Percentiles rank a stretch among this genome's conserved stretches.
phyloP scores from a whole-genome alignment of 257 asterid species.

The Ophiorrhiza pumila region DNA sequence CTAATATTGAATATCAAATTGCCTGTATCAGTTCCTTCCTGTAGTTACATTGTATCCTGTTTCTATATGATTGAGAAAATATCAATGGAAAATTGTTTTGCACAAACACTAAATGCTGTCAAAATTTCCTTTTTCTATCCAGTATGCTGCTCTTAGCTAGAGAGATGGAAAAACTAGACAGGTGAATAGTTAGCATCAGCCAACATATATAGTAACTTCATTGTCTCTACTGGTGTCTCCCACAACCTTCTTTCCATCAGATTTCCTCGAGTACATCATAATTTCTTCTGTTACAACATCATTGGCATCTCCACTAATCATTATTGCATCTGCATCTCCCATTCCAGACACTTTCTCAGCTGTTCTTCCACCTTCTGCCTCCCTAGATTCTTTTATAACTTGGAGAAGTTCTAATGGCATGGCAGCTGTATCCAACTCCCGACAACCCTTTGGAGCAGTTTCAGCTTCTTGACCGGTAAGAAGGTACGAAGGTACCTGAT shows the following conservation, averaged over 20 bases:
- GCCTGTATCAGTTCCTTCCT: conserved; percentile 6
- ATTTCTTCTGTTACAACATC: conserved; percentile 6
- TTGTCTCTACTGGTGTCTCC: conserved; percentile 6
- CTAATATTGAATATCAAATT: background rate
- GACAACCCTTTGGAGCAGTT: conserved; percentile 41
- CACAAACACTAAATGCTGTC: background rate
- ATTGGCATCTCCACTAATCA: conserved; percentile 13
- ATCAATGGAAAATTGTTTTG: background rate
- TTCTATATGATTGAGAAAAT: background rate
- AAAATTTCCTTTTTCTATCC: background rate
- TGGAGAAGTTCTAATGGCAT: conserved; percentile 63
- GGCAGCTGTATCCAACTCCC: conserved; percentile 81
- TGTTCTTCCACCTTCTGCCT: conserved; percentile 22
- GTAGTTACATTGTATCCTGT: background rate
- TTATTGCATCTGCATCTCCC: conserved; percentile 13
- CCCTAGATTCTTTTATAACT: conserved; percentile 31
- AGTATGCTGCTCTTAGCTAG: background rate
- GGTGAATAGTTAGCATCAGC: conserved; percentile 4
- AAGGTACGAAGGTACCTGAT: conserved; percentile 52
- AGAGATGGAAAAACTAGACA: background rate
- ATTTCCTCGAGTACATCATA: conserved; percentile 34
- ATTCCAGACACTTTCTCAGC: conserved; percentile 6
- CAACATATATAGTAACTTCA: conserved; percentile 10
- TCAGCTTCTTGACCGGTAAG: conserved; percentile 52
- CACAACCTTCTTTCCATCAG: conserved; percentile 17